Evolutionary conservation across 1,284 basidiomycete genomes (phyloP).

Genomic region (Sphagnurus paluster): DNA sequence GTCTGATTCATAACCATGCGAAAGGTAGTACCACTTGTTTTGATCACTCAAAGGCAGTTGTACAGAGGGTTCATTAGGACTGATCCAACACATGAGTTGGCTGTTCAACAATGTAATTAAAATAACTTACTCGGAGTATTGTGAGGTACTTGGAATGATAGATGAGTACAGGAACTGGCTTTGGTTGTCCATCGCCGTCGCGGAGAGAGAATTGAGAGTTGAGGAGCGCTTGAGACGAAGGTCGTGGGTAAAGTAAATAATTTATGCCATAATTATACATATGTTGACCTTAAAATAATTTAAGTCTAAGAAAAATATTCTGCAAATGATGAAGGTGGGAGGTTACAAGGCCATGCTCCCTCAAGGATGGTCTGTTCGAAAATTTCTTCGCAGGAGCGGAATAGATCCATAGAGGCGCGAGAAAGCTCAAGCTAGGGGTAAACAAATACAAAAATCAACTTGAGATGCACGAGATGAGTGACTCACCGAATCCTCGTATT

Average conservation of each 20-base stretch:
- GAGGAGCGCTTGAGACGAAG: no score
- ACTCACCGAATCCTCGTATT: slow-evolving; percentile 53
- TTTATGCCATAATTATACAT: slow-evolving; percentile 7
- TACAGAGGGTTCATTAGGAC: slow-evolving; percentile 30
- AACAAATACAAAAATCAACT: no score
- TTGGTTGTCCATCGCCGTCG: slow-evolving; percentile 20
- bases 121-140: slow-evolving; percentile 26
- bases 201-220: no score
- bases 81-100: slow-evolving; percentile 20
- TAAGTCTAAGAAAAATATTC: slow-evolving; percentile 35
- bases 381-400: slow-evolving; percentile 48
- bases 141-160: slow-evolving; percentile 1
- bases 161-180: slow-evolving; percentile 11
- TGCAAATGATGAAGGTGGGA: slow-evolving; percentile 39
- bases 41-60: slow-evolving; percentile 63
- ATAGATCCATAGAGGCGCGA: slow-evolving; percentile 54
- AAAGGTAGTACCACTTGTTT: slow-evolving; percentile 78
- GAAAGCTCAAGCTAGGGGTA: slow-evolving; percentile 47
- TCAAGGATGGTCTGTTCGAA: slow-evolving; percentile 50
- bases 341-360: slow-evolving; percentile 57
- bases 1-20: slow-evolving; percentile 62
- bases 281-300: not conserved
- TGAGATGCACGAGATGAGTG: not conserved
- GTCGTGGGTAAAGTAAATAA: not conserved
- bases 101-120: slow-evolving; percentile 9